Evolutionary conservation across 768 basidiomycete genomes (phyloP).

Genomic region (Paxillus ammoniavirescens): DNA sequence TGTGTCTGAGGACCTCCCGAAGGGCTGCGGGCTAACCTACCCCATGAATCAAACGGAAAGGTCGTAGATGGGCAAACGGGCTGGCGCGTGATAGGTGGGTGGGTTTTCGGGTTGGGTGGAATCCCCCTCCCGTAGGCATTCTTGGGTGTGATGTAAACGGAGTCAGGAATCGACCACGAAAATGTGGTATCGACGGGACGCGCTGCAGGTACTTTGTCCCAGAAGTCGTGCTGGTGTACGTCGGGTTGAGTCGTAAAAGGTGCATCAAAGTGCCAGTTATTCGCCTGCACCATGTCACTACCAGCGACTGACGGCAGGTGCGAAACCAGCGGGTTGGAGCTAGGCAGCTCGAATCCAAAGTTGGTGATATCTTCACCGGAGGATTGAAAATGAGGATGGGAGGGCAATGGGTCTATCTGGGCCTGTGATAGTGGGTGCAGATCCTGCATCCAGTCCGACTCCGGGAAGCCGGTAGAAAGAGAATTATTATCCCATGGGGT

Average conservation of each 20-base stretch:
- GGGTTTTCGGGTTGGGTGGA: too few species aligned
- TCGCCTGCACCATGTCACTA: not conserved
- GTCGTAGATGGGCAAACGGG: not conserved
- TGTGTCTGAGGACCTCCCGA: not conserved
- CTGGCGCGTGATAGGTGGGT: not conserved
- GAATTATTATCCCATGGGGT: too few species aligned
- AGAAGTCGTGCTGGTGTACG: not conserved
- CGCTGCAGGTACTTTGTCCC: not conserved
- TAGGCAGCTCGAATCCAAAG: not conserved
- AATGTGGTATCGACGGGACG: not conserved
- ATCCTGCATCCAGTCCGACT: too few species aligned
- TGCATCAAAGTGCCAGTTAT: not conserved
- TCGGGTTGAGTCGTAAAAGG: not conserved
- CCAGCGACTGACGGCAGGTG: not conserved
- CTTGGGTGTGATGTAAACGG: too few species aligned
- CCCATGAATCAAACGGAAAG: not conserved
- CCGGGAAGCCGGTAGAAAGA: too few species aligned
- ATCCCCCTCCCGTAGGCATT: too few species aligned
- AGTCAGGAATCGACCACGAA: too few species aligned
- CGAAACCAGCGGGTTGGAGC: not conserved
- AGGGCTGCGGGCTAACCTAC: not conserved
- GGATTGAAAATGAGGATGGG: not conserved
- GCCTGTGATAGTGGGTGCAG: too few species aligned
- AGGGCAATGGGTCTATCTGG: too few species aligned
- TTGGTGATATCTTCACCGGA: not conserved